Evolutionary conservation across 805 yeast genomes (phyloP).

Genomic region (Wickerhamomyces bovis): DNA sequence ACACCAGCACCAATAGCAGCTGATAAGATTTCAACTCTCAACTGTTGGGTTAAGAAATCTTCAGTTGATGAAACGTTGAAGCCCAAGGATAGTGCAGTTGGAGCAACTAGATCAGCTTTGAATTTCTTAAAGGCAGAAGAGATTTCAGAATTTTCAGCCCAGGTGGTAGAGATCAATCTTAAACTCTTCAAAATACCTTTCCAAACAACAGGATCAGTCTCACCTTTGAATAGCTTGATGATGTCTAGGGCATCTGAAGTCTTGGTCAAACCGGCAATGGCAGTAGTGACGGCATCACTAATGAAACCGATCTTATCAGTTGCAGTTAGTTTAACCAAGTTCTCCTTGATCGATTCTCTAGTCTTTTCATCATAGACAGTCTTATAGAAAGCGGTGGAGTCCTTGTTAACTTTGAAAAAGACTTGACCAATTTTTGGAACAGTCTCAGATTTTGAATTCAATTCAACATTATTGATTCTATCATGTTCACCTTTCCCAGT

Average conservation of each 20-base stretch:
- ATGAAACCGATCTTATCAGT: constrained; percentile 74
- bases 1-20: constrained; percentile 51
- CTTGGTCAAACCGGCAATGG: constrained; percentile 61
- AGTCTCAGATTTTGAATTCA: constrained; percentile 41
- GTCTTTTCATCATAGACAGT: constrained; percentile 62
- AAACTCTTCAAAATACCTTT: constrained; percentile 44
- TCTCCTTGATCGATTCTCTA: constrained; percentile 55
- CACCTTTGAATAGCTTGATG: constrained; percentile 51
- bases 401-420: constrained; percentile 65
- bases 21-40: constrained; percentile 56
- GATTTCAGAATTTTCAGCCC: constrained; percentile 45
- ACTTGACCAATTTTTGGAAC: constrained; percentile 35
- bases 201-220: constrained; percentile 62
- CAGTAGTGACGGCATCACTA: constrained; percentile 63
- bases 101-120: constrained; percentile 45
- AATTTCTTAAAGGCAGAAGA: constrained; percentile 44
- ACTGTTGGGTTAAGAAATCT: constrained; percentile 54
- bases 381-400: constrained; percentile 70
- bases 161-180: constrained; percentile 40
- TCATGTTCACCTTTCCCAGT: constrained; percentile 41
- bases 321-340: constrained; percentile 50
- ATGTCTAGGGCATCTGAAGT: constrained; percentile 55
- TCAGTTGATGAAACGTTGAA: constrained; percentile 49
- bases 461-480: constrained; percentile 49
- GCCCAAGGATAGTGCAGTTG: constrained; percentile 52